Evolutionary conservation across 2,329 filamentous ascomycete species (phyloP), one percentile per base, ranked within the genome.

Genomic region (Ophiostoma perfectum): DNA sequence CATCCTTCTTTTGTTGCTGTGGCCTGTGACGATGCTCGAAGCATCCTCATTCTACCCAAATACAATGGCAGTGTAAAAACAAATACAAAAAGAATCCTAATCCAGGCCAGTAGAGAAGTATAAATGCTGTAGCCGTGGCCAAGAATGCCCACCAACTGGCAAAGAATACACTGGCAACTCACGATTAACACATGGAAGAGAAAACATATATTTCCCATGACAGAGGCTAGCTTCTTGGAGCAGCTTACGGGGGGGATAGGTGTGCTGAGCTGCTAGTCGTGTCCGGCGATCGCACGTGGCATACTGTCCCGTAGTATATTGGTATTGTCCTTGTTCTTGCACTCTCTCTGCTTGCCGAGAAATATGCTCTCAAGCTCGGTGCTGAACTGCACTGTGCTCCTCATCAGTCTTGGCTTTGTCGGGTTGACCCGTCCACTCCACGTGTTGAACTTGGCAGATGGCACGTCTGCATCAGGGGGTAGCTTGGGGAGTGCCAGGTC

Each of bases 361-460:
- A 74, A 66, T 38, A 73, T 70, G 16, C 55, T 66, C 16, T 74
- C 72, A 9, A 74, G 65, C 18, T 72, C 70, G 1, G 68, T 36
- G 1, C 71, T 68, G 65, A 72, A 73, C 9, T 74, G 72, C 4
- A 70, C 64, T 0, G 72, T 72, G 52, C 71, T 74, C 18, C 68
- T 69, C 71, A 73, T 66, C 45, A 72, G 47, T 2, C 69, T 67
- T 0, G 66, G 68, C 47, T 71, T 67, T 6, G 27, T 65, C 5
- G 66, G 68, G 49, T 68, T 71, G 5, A 68, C 42, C 14, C 69
- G 66, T 2, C 74, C 73, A 38, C 66, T 72, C 74, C 73, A 75
- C 0, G 72, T 73, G 65, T 58, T 70, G 58, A 69, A 74, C 55
- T 73, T 75, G 42, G 67, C 66, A 39, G 69, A 71, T 70, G 72